Percentiles rank a stretch among this genome's conserved stretches.
These are phyloP conservation scores for Pestalotiopsis sp. DNA, from an alignment of 2,329 filamentous ascomycete genomes.

Conservation along the genomic window DNA sequence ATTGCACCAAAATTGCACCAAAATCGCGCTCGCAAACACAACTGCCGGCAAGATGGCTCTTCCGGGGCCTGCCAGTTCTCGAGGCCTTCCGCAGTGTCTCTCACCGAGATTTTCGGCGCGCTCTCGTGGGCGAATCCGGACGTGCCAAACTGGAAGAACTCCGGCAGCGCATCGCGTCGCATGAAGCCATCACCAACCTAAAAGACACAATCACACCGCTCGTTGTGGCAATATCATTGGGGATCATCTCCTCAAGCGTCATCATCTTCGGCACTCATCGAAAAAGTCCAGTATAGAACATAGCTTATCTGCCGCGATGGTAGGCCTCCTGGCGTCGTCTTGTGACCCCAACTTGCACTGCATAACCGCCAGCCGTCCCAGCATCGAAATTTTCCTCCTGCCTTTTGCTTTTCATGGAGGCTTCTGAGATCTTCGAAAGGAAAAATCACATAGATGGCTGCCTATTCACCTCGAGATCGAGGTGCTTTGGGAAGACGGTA, in stretches of 20 bases:
- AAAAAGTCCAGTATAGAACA: background rate
- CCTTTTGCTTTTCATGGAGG: background rate
- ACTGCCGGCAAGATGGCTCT: background rate
- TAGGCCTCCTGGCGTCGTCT: background rate
- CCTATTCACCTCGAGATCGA: background rate
- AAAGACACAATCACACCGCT: background rate
- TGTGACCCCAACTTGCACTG: background rate
- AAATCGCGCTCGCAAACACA: background rate
- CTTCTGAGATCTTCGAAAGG: background rate
- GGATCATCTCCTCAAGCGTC: background rate
- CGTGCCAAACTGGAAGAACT: background rate
- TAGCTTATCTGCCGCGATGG: background rate
- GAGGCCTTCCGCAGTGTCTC: background rate
- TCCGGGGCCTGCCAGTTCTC: background rate
- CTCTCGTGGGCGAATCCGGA: background rate
- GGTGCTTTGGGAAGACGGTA: background rate
- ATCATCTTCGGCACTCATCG: background rate
- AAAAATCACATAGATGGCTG: background rate
- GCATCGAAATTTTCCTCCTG: no score
- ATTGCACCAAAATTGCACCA: background rate
- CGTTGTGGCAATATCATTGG: background rate
- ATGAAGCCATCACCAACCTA: background rate
- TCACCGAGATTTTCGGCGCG: background rate
- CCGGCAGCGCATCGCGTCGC: background rate
- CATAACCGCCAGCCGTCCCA: background rate